Evolutionary conservation across 805 yeast species (phyloP).

Genomic region (Saturnispora mendoncae): DNA sequence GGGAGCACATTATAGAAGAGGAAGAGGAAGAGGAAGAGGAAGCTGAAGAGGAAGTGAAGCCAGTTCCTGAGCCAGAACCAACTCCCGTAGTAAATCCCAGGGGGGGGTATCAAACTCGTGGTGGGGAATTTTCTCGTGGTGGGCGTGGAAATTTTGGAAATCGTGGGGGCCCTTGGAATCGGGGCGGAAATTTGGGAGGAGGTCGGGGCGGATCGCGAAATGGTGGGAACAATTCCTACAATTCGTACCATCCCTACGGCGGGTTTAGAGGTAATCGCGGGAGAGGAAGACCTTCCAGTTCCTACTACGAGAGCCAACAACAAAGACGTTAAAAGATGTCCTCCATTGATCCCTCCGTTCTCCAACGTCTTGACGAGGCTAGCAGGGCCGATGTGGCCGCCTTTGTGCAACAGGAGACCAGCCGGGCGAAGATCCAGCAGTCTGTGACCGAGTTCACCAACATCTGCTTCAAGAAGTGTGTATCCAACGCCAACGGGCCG

Average conservation of each 20-base stretch:
- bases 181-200: too few species aligned
- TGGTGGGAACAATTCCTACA: background rate
- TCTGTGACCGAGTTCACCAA: constrained; percentile 85
- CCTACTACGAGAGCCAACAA: too few species aligned
- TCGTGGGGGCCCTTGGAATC: too few species aligned
- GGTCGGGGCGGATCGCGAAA: background rate
- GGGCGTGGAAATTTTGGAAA: too few species aligned
- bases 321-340: too few species aligned
- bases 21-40: constrained; percentile 11
- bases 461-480: constrained; percentile 83
- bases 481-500: constrained; percentile 38
- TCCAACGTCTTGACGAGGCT: constrained; percentile 45
- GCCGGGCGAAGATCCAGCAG: constrained; percentile 79
- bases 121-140: too few species aligned
- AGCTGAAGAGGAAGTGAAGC: background rate
- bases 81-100: too few species aligned
- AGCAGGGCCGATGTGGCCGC: constrained; percentile 66
- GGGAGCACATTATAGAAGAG: too few species aligned
- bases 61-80: background rate
- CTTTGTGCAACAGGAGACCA: constrained; percentile 74
- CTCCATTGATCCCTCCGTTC: constrained; percentile 20
- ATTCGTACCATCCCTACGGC: too few species aligned
- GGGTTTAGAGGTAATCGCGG: background rate
- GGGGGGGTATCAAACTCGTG: too few species aligned
- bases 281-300: too few species aligned